Evolutionary conservation across 441 rosid genomes (phyloP).

Genomic region (Brassica balearica): DNA sequence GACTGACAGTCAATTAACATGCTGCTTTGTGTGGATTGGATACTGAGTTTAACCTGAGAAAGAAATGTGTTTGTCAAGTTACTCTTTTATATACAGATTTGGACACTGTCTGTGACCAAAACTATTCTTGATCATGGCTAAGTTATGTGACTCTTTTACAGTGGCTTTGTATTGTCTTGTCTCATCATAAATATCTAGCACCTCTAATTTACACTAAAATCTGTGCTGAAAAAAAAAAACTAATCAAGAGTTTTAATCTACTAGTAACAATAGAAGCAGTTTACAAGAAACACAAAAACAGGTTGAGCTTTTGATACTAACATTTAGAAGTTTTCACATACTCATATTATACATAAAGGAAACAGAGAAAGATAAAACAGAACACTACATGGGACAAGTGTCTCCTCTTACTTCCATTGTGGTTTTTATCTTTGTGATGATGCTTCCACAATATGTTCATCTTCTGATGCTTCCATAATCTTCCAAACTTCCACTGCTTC

Average conservation of each 20-base stretch:
- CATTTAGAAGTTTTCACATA: neutral
- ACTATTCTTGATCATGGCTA: neutral
- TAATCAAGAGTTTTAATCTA: neutral
- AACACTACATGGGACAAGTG: neutral
- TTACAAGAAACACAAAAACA: neutral
- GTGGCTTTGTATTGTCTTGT: neutral
- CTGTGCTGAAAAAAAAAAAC: neutral
- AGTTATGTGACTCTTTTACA: neutral
- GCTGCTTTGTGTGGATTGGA: neutral
- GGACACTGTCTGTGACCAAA: neutral
- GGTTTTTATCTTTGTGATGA: neutral
- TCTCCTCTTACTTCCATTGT: neutral
- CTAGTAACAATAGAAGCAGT: neutral
- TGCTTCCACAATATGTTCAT: neutral
- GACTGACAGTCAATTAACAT: neutral
- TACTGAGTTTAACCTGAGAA: neutral
- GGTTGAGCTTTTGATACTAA: neutral
- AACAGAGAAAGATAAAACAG: neutral
- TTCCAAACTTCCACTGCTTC: conserved; percentile 2
- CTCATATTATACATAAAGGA: neutral
- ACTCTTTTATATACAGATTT: neutral
- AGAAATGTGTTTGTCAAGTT: neutral
- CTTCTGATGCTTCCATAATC: neutral
- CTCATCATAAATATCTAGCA: neutral
- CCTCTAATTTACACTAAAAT: neutral